Percentiles rank a stretch among this genome's conserved stretches.
phyloP scores from a whole-genome alignment of 2,329 filamentous ascomycete species.

The Aspergillus sp. region DNA sequence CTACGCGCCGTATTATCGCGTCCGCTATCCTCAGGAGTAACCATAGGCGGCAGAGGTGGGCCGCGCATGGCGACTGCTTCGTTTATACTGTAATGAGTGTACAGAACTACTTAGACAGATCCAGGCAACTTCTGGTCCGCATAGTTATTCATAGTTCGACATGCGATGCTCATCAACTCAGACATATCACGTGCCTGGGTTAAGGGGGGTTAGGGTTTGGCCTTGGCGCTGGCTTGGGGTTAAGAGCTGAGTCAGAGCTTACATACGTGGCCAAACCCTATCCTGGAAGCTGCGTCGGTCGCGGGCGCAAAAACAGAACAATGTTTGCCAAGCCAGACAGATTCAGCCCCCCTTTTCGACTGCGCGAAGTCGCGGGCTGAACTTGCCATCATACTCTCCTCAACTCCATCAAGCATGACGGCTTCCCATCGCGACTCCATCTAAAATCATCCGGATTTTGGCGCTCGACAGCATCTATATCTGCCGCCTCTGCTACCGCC shows the following conservation, averaged over 20 bases:
- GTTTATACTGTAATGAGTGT: neutral
- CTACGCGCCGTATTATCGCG: neutral
- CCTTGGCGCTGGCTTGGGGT: neutral
- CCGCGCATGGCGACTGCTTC: neutral
- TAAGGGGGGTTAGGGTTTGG: neutral
- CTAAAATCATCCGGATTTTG: neutral
- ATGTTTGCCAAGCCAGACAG: conserved; percentile 2
- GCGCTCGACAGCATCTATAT: neutral
- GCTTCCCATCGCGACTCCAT: neutral
- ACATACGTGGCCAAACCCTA: conserved; percentile 3
- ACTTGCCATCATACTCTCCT: neutral
- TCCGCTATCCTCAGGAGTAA: neutral
- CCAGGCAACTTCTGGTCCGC: too few relatives aligned
- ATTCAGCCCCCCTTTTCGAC: conserved; percentile 1
- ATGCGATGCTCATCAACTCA: too few relatives aligned
- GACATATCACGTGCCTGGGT: neutral
- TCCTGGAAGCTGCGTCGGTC: neutral
- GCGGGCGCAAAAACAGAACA: neutral
- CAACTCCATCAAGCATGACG: conserved; percentile 1
- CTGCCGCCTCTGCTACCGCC: conserved; percentile 5
- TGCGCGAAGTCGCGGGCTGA: neutral
- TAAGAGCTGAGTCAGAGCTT: neutral
- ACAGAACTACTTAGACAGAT: too few relatives aligned
- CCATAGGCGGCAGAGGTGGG: neutral
- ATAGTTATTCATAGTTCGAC: too few relatives aligned